Evolutionary conservation across 2,329 filamentous ascomycete species (phyloP), one percentile per base, ranked within the genome.

Genomic region (Berkeleyomyces basicola): DNA sequence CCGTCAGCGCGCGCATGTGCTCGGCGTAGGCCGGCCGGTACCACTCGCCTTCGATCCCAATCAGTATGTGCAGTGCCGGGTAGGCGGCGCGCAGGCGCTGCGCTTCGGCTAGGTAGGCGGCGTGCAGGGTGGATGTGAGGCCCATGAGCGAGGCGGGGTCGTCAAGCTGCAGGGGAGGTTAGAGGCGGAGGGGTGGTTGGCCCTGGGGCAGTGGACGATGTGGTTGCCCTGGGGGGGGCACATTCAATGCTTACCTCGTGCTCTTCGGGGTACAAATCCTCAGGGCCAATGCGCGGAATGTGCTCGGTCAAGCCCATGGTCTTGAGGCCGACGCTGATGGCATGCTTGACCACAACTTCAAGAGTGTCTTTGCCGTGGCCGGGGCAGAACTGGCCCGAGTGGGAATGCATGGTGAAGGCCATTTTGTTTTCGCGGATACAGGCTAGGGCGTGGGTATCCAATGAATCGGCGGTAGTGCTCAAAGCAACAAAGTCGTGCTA

Each of bases 361-460:
- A 99, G 81, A 23, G 83, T 80, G 71, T 95, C 84, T 71, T 86
- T 84, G 59, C 93, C 93, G 76, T 99, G 93, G 68, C 86, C 83
- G 7, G 85, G 85, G 76, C 93, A 99, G 77, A 99, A 99, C 72
- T 99, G 89, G 66, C 93, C 93, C 44, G 93, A 97, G 76, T 99
- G 93, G 70, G 90, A 95, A 74, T 99, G 93, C 78, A 97, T 95
- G 3, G 93, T 95, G 76, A 95, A 96, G 1, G 92, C 91, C 93
- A 97, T 97, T 61, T 51, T 70, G 66, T 11, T 1, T 31, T 14
- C 49, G n/a, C 6, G 43, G 11, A 46, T 11, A 16, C 11, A 11
- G 5, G 36, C 40, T 61, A 47, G 7, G n/a, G 9, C 33, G 14
- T 3, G 43, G 43, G 14, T 46, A n/a, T 46, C 11, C 11, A 7